Evolutionary conservation across 2,329 filamentous ascomycete species (phyloP).

Genomic region (Rutstroemia sp.): DNA sequence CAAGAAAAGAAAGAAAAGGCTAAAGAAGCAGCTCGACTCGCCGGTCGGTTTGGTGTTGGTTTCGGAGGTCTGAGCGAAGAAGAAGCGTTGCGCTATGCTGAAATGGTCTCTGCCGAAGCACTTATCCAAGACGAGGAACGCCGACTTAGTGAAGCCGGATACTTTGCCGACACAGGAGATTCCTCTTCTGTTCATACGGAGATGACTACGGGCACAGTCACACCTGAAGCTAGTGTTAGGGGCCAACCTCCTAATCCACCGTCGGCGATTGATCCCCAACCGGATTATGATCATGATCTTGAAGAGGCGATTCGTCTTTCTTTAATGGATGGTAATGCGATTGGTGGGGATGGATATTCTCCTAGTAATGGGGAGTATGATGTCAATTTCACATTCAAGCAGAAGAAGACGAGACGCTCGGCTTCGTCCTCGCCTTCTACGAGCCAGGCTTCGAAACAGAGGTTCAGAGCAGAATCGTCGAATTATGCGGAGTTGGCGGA

Average conservation of each 20-base stretch:
- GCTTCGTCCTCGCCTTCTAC: conserved; percentile 31
- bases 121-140: conserved; percentile 50
- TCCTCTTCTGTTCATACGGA: conserved; percentile 26
- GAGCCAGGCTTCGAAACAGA: conserved; percentile 26
- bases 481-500: conserved; percentile 30
- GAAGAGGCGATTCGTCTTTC: conserved; percentile 57
- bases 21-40: conserved; percentile 63
- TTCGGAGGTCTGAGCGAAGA: conserved; percentile 60
- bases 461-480: conserved; percentile 2
- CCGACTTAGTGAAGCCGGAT: conserved; percentile 44
- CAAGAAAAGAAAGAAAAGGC: conserved; percentile 60
- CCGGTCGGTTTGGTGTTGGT: conserved; percentile 76
- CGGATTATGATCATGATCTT: conserved; percentile 50
- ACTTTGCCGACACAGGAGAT: conserved; percentile 40
- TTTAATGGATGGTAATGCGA: conserved; percentile 47
- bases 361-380: conserved; percentile 43
- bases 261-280: conserved; percentile 32
- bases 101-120: conserved; percentile 58
- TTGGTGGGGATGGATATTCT: conserved; percentile 34
- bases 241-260: conserved; percentile 28
- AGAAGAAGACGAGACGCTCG: conserved; percentile 36
- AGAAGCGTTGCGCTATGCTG: conserved; percentile 56
- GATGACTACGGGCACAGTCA: conserved; percentile 37
- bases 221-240: conserved; percentile 46
- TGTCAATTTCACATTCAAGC: conserved; percentile 43